Evolutionary conservation across 768 basidiomycete genomes (phyloP), one percentile per base, ranked within the genome.

Genomic region (Steccherinum ochraceum): DNA sequence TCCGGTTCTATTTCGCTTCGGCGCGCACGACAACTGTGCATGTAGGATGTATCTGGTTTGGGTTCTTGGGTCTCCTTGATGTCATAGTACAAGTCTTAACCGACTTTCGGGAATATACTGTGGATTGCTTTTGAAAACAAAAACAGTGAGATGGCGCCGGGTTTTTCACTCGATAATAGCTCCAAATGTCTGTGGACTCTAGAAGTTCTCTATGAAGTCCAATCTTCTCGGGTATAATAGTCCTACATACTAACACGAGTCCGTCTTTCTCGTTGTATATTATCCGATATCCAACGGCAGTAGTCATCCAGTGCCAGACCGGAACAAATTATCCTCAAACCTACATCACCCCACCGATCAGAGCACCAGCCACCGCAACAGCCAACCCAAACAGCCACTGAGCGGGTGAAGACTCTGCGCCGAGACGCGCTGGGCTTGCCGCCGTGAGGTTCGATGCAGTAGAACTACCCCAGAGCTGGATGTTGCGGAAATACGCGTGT

Each of bases 401-500:
- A 7, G 30, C 30, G 7, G 30, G 30, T 7, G 30, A 7, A 7
- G 30, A 35, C 7, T 7, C 7, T 35, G 30, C 30, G 16, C 7
- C 16, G 30, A 35, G 30, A 7, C 7, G 7, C 30, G 16, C 16
- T 16, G 30, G 7, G 30, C 30, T 40, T 39, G 53, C 20, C 3
- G 62, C 61, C 11, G 63, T 66, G 46, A 66, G 57, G 48, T 65
- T 80, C 2, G 82, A 83, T 2, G 79, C 62, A 4, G 68, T 55
- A 0, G 71, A 72, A 52, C 79, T 73, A 19, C 76, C 84, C 74
- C 77, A 89, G 27, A 89, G 65, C 44, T 72, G 71, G 49, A 93
- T 72, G 64, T 90, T 86, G 55, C 86, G 81, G 72, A 78, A 93
- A 64, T 86, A 92, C 1, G 84, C 83, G 59, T 85, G 78, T 4